Evolutionary conservation across 176 grass and related monocot genomes (phyloP), one percentile per base, ranked within the genome.

Genomic region (Carex littledalei): DNA sequence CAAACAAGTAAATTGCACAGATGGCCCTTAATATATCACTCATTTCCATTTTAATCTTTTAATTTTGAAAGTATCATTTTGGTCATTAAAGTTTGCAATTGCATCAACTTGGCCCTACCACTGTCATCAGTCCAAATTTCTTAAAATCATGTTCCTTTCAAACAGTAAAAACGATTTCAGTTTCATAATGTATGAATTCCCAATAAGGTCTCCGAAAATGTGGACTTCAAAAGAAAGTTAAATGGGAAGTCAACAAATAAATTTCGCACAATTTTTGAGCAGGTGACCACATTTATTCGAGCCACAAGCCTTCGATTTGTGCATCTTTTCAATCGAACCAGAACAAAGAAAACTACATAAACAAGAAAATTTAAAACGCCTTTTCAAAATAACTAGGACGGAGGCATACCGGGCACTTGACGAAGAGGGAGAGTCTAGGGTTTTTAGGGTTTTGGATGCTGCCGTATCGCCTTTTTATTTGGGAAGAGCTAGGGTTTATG

Each of bases 261-360:
- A 88, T 96, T 78, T 96, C 29, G 94, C 94, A 96, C 94, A 90
- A 93, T 60, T 79, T 85, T 96, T 96, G 94, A 96, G 94, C 94
- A 91, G 87, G 84, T 82, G 88, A 87, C 85, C 80, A 67, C 54
- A 74, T 16, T 53, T 4, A 43, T 85, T 88, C 75, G 67, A 87
- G 85, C 84, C 90, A 67, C 83, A 91, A 93, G 87, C 94, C 94
- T 96, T 96, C 89, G 91, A 93, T 93, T 89, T 91, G 94, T 93
- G 93, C 93, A 66, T 56, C 2, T 31, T 10, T 35, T 0, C 3
- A 18, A 6, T 43, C 17, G 5, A 80, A 59, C 12, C 0, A 67
- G 39, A 32, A 43, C 77, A 83, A 11, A 14, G 8, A 39, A 77
- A 32, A 70, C 43, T 20, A 21, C 54, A 34, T 66, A 73, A 71